These are phyloP conservation scores for Musa itinerans DNA, from an alignment of 176 grass and related monocot species.

Conservation along the genomic window DNA sequence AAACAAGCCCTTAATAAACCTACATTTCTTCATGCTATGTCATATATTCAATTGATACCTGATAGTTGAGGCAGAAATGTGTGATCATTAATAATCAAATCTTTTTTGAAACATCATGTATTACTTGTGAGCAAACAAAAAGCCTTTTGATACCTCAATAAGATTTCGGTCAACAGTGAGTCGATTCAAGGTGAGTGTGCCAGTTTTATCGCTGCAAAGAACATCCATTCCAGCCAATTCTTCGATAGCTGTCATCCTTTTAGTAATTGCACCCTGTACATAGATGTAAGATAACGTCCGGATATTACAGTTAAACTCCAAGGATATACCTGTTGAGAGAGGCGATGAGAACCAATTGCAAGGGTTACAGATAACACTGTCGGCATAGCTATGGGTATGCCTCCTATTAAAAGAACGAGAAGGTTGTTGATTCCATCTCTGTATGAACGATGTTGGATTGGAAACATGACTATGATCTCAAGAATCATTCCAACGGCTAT, in stretches of 20 bases:
- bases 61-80: not conserved
- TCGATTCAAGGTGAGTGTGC: slow-evolving; percentile 71
- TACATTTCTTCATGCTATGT: no score
- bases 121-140: not conserved
- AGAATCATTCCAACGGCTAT: slow-evolving; percentile 54
- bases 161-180: slow-evolving; percentile 77
- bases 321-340: slow-evolving; percentile 63
- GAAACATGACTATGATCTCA: slow-evolving; percentile 85
- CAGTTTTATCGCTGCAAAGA: slow-evolving; percentile 83
- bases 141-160: slow-evolving; percentile 32
- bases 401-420: slow-evolving; percentile 79
- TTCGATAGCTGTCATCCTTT: slow-evolving; percentile 83
- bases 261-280: slow-evolving; percentile 81
- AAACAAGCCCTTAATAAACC: not conserved
- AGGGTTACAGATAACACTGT: slow-evolving; percentile 82
- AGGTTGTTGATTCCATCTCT: slow-evolving; percentile 74
- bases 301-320: not conserved
- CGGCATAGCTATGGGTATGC: slow-evolving; percentile 83
- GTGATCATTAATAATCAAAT: no score
- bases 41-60: not conserved
- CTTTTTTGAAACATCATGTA: not conserved
- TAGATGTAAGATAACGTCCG: slow-evolving; percentile 2
- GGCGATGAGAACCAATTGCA: slow-evolving; percentile 68
- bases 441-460: slow-evolving; percentile 59
- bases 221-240: slow-evolving; percentile 95